Percentiles rank a stretch among this genome's conserved stretches.
phyloP scores from a whole-genome alignment of 352 stramenopile species.

The Phytophthora rubi region DNA sequence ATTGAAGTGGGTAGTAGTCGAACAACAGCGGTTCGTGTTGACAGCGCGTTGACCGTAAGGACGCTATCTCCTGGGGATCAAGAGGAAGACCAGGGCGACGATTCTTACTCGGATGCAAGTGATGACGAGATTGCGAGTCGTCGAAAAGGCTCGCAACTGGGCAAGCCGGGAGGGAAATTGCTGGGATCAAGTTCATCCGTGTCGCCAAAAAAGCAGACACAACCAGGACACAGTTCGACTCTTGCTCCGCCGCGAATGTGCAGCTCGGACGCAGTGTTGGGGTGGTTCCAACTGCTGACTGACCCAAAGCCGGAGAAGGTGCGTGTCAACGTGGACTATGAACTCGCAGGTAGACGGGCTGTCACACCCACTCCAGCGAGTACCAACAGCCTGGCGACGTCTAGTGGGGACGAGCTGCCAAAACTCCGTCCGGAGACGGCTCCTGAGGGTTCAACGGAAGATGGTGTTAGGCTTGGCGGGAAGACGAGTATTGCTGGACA shows the following conservation, averaged over 20 bases:
- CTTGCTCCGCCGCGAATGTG: slow-evolving; percentile 55
- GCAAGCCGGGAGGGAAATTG: slow-evolving; percentile 24
- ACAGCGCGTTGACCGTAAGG: slow-evolving; percentile 25
- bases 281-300: slow-evolving; percentile 53
- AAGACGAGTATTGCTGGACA: slow-evolving; percentile 13
- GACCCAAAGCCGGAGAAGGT: slow-evolving; percentile 65
- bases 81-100: slow-evolving; percentile 34
- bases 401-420: slow-evolving; percentile 44
- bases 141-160: slow-evolving; percentile 23
- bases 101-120: slow-evolving; percentile 51
- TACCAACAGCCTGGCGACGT: slow-evolving; percentile 8
- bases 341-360: slow-evolving; percentile 47
- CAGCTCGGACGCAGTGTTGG: slow-evolving; percentile 64
- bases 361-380: slow-evolving; percentile 25
- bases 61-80: slow-evolving; percentile 18
- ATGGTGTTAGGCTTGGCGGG: slow-evolving; percentile 7
- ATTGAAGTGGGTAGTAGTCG: slow-evolving; percentile 36
- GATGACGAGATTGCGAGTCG: slow-evolving; percentile 42
- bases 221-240: slow-evolving; percentile 13
- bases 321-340: slow-evolving; percentile 61
- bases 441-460: slow-evolving; percentile 37
- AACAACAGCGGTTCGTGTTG: slow-evolving; percentile 22
- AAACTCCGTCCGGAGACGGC: slow-evolving; percentile 53
- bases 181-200: slow-evolving; percentile 9
- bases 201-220: slow-evolving; percentile 22